Evolutionary conservation across 345 rosid species (phyloP), one percentile per base, ranked within the genome.

Genomic region (Eucalyptus pumila): DNA sequence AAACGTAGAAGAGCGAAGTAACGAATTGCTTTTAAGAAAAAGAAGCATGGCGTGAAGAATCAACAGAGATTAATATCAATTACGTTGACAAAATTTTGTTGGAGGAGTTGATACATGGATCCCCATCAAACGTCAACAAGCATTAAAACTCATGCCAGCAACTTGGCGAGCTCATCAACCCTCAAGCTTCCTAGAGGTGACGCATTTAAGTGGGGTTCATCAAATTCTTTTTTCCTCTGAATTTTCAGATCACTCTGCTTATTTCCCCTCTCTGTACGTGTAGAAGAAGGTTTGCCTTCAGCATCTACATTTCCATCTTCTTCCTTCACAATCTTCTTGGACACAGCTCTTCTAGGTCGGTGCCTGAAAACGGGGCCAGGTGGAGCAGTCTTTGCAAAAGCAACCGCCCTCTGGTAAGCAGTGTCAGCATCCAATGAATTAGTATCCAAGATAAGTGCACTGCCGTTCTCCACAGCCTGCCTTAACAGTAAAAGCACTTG

Each of bases 91-190:
- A 37, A 76, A 76, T 37, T 76, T 76, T 76, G 76, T n/a, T n/a
- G 32, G 21, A 7, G 37, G 3, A 76, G 83, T 26, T 40, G 30
- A 76, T 40, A 11, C 83, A 76, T 21, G 47, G 30, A 21, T 40
- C 9, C 81, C 81, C 81, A 34, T 34, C 8, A 72, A 37, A 40
- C 42, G 47, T 11, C 83, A 37, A 76, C 47, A 76, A 37, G 14
- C 83, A 37, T 76, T 14, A 40, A 76, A 76, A 21, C 47, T 91
- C 88, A 97, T 7, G 98, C 91, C 89, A 96, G 93, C 76, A 96
- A 89, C 92, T 96, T 95, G 86, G 99, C 99, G 86, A 96, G 97
- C 93, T 97, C 99, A 91, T 97, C 99, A 24, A 97, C 90, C 87
- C 93, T 88, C 80, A 95, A 90, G 91, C 95, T 95, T 91, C 99